phyloP scores from a whole-genome alignment of 345 rosid genomes.

The Camelina hispida region DNA sequence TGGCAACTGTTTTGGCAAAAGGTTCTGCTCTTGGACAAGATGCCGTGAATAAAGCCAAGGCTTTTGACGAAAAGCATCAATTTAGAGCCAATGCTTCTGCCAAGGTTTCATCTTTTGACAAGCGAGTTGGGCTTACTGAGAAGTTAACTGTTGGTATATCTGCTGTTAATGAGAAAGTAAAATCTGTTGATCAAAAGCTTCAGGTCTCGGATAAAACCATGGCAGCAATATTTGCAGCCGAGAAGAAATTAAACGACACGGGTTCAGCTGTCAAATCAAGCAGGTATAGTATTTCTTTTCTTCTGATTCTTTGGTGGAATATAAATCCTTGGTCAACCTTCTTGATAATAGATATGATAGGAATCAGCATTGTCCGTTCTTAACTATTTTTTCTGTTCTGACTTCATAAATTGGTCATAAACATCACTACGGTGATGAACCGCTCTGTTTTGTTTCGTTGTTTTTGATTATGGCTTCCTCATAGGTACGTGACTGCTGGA shows the following conservation, averaged over 20 bases:
- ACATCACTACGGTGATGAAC: conserved; percentile 2
- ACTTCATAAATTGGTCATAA: neutral
- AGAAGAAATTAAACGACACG: conserved; percentile 86
- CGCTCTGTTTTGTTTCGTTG: conserved; percentile 1
- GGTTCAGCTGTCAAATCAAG: conserved; percentile 98
- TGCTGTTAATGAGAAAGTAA: conserved; percentile 89
- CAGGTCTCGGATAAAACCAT: conserved; percentile 94
- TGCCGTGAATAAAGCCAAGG: conserved; percentile 91
- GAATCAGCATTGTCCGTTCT: neutral
- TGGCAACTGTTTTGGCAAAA: conserved; percentile 76
- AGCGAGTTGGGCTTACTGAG: conserved; percentile 80
- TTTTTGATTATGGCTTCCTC: conserved; percentile 29
- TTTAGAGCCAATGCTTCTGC: conserved; percentile 91
- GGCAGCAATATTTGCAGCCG: conserved; percentile 98
- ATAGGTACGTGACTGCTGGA: conserved; percentile 82
- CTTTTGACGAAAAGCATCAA: conserved; percentile 88
- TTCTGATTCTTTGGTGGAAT: neutral
- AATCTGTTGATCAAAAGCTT: conserved; percentile 92
- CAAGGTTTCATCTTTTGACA: conserved; percentile 79
- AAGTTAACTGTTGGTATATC: conserved; percentile 86
- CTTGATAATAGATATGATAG: neutral
- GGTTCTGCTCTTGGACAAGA: conserved; percentile 91
- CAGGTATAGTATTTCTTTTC: conserved; percentile 54
- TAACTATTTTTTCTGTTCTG: neutral
- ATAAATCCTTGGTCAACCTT: neutral